A percentile compares a stretch with the other conserved stretches of the same genome.
Evolutionary conservation across 768 basidiomycete species (phyloP).

Genomic region (Boletales sp.): DNA sequence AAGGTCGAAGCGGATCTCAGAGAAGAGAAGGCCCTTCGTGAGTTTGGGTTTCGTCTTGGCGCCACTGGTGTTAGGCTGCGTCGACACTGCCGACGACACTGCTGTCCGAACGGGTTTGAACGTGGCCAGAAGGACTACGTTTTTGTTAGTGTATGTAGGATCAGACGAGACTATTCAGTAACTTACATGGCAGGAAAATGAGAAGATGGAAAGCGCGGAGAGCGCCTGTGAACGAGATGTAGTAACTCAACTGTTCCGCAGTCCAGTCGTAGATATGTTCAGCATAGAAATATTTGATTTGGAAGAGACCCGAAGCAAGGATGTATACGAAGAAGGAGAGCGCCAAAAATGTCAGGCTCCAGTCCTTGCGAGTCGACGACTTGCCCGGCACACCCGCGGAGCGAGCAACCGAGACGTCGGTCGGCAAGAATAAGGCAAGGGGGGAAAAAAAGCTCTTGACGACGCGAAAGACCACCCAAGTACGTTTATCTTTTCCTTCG

Average conservation of each 20-base stretch:
- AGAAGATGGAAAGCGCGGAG: constrained; percentile 64
- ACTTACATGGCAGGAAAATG: constrained; percentile 64
- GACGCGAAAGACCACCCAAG: constrained; percentile 23
- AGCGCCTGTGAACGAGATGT: constrained; percentile 67
- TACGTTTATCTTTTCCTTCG: neutral
- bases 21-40: constrained; percentile 47
- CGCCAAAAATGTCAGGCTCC: constrained; percentile 70
- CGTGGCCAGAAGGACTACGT: constrained; percentile 53
- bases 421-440: constrained; percentile 66
- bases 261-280: constrained; percentile 70
- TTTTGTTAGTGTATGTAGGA: constrained; percentile 29
- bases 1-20: constrained; percentile 68
- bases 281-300: constrained; percentile 76
- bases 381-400: constrained; percentile 59
- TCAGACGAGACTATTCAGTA: constrained; percentile 3
- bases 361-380: constrained; percentile 56
- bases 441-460: constrained; percentile 54
- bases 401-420: constrained; percentile 38
- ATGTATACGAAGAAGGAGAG: constrained; percentile 59
- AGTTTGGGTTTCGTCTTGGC: constrained; percentile 40
- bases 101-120: constrained; percentile 47
- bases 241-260: constrained; percentile 67
- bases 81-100: constrained; percentile 4
- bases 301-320: constrained; percentile 68
- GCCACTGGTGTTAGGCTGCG: constrained; percentile 3